phyloP scores from a whole-genome alignment of 1,139 yeast species.

The Starmera stellimalicola region DNA sequence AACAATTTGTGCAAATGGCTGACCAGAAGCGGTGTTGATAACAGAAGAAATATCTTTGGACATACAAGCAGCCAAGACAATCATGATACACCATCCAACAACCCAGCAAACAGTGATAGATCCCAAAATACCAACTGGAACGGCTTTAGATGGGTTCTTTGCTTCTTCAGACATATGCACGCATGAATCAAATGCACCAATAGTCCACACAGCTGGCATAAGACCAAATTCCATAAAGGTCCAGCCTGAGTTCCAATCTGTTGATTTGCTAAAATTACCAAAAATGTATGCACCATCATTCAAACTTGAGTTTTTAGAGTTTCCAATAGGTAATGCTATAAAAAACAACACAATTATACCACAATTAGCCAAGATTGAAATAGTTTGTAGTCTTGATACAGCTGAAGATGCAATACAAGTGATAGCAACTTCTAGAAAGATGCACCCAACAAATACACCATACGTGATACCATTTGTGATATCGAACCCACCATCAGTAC shows the following conservation, averaged over 20 bases:
- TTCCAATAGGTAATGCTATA: conserved; percentile 59
- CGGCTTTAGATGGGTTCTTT: conserved; percentile 48
- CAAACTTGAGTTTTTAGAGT: conserved; percentile 16
- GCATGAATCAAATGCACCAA: conserved; percentile 61
- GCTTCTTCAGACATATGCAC: conserved; percentile 70
- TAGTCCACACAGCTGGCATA: conserved; percentile 60
- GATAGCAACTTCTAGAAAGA: conserved; percentile 33
- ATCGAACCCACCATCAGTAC: conserved; percentile 36
- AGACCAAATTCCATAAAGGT: conserved; percentile 42
- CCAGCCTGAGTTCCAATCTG: conserved; percentile 54
- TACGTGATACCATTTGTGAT: conserved; percentile 39
- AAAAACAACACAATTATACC: conserved; percentile 47
- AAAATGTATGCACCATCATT: conserved; percentile 39
- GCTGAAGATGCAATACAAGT: conserved; percentile 43
- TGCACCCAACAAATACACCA: conserved; percentile 47
- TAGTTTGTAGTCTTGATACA: conserved; percentile 49
- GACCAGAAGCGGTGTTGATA: conserved; percentile 36
- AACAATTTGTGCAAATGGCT: conserved; percentile 56
- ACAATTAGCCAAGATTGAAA: conserved; percentile 48
- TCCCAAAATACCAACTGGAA: conserved; percentile 52
- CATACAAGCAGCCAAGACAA: conserved; percentile 45
- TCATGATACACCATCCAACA: conserved; percentile 45
- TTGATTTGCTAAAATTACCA: conserved; percentile 36
- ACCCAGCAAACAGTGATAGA: conserved; percentile 48
- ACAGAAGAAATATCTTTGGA: conserved; percentile 37